Conservation (phyloP, 257 asterid species). For the Eustoma russellianum region DNA sequence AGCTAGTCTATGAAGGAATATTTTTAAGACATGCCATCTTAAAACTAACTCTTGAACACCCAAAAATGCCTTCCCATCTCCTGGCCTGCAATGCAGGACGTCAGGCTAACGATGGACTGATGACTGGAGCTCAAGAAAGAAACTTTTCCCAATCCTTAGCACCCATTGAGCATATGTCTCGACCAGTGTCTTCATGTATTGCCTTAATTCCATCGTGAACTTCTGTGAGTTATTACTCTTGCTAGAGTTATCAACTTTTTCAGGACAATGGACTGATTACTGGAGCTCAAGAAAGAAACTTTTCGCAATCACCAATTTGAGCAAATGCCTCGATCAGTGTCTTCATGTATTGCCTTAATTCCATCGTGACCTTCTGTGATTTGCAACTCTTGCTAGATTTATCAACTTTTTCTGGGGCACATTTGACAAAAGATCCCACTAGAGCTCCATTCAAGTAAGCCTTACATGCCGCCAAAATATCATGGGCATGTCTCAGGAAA, state of each 20-base stretch:
- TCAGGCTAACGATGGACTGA: no score
- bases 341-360: constrained; percentile 31
- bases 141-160: constrained; percentile 59
- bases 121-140: constrained; percentile 19
- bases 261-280: constrained; percentile 22
- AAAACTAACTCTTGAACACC: not conserved
- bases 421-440: constrained; percentile 76
- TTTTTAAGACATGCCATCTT: no score
- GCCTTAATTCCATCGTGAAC: constrained; percentile 33
- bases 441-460: constrained; percentile 83
- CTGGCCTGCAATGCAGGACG: not conserved
- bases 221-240: constrained; percentile 49
- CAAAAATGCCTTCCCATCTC: constrained; percentile 1
- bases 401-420: constrained; percentile 75
- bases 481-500: constrained; percentile 49
- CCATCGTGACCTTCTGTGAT: constrained; percentile 41
- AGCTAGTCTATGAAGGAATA: no score
- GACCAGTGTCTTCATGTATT: constrained; percentile 35
- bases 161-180: constrained; percentile 40
- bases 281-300: constrained; percentile 35
- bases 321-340: constrained; percentile 38
- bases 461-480: constrained; percentile 59
- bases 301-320: constrained; percentile 54
- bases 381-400: constrained; percentile 52
- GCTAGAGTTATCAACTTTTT: constrained; percentile 63